These are phyloP conservation scores for Keqinozyma sinolaborantium DNA, from an alignment of 1,139 yeast genomes.

Conservation along the genomic window DNA sequence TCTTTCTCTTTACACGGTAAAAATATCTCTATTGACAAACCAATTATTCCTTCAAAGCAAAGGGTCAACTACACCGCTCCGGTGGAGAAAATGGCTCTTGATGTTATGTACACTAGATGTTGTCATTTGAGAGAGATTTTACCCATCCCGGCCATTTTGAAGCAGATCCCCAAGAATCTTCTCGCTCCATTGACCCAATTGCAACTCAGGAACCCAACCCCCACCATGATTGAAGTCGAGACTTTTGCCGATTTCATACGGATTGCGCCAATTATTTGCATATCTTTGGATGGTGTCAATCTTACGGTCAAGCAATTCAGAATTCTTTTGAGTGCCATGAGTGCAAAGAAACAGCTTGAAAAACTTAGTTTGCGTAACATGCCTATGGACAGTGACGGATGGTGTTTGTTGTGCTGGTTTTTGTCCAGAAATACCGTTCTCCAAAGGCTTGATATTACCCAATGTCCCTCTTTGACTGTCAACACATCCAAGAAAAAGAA, in stretches of 20 bases:
- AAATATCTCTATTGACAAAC: conserved; percentile 45
- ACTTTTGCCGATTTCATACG: conserved; percentile 74
- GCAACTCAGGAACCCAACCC: conserved; percentile 67
- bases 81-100: conserved; percentile 50
- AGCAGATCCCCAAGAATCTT: conserved; percentile 68
- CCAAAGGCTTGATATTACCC: conserved; percentile 62
- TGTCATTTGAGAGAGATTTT: conserved; percentile 72
- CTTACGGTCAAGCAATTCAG: conserved; percentile 63
- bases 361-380: conserved; percentile 71
- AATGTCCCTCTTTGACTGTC: conserved; percentile 60
- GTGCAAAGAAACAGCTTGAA: conserved; percentile 57
- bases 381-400: conserved; percentile 63
- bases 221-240: conserved; percentile 69
- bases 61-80: conserved; percentile 29
- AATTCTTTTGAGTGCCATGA: conserved; percentile 57
- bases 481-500: conserved; percentile 49
- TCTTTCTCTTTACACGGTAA: conserved; percentile 24
- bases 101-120: conserved; percentile 67
- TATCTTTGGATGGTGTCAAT: conserved; percentile 68
- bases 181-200: conserved; percentile 64
- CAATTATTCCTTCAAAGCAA: conserved; percentile 31
- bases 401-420: conserved; percentile 71
- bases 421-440: conserved; percentile 57
- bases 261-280: conserved; percentile 67
- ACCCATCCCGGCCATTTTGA: conserved; percentile 73